These are phyloP conservation scores for Zasmidium citrigriseum DNA, from an alignment of 2,329 filamentous ascomycete genomes.

Conservation along the genomic window DNA sequence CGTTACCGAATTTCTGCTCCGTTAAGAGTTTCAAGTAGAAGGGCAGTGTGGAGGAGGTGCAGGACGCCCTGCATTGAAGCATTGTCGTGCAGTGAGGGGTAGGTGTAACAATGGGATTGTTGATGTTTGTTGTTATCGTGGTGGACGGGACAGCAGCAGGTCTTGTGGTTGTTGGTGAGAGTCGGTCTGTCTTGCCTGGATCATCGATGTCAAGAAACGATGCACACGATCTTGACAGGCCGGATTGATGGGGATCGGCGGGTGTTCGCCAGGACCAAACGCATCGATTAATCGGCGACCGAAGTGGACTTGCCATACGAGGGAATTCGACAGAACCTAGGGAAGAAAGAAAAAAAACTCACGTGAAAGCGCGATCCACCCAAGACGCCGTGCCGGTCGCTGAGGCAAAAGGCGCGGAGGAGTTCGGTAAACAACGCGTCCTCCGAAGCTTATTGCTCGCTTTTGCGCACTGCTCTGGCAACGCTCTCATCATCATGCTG, in stretches of 20 bases:
- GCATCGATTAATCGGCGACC: not conserved
- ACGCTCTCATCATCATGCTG: constrained; percentile 1
- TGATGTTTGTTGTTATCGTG: not conserved
- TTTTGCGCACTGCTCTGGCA: not conserved
- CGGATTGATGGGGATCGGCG: constrained; percentile 1
- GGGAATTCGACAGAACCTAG: not conserved
- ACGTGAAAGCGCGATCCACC: constrained; percentile 1
- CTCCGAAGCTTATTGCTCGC: too few relatives aligned
- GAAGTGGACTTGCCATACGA: not conserved
- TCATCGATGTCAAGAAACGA: not conserved
- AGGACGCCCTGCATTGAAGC: not conserved
- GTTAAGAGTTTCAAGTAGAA: not conserved
- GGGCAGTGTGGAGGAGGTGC: not conserved
- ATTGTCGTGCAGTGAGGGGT: not conserved
- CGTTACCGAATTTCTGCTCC: not conserved
- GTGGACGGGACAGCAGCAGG: not conserved
- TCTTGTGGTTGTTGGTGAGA: too few relatives aligned
- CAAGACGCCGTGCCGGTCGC: not conserved
- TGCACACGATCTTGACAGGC: not conserved
- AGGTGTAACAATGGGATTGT: not conserved
- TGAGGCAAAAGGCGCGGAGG: constrained; percentile 2
- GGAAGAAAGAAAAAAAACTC: not conserved
- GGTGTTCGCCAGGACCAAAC: not conserved
- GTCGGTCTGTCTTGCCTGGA: not conserved
- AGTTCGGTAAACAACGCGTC: constrained; percentile 7